These are phyloP conservation scores for Diaporthe sp. DNA, from an alignment of 2,329 filamentous ascomycete species.

Conservation along the genomic window DNA sequence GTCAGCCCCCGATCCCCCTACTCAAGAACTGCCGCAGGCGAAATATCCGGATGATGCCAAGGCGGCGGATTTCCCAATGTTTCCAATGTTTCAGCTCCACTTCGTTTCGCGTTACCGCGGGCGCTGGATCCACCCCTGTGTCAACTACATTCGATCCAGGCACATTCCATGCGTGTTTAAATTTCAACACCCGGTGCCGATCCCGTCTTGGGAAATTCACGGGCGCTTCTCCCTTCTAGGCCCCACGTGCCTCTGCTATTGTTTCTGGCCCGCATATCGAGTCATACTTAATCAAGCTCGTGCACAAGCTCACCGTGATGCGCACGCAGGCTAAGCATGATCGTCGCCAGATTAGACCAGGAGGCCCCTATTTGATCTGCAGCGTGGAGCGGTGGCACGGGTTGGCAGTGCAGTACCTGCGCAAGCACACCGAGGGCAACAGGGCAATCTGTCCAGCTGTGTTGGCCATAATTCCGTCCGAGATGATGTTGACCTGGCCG, in stretches of 20 bases:
- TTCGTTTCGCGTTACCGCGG: slow-evolving; percentile 12
- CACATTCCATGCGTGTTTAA: slow-evolving; percentile 5
- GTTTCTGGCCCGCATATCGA: slow-evolving; percentile 8
- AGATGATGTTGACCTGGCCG: background rate
- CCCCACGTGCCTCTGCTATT: slow-evolving; percentile 8
- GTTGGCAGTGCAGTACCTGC: background rate
- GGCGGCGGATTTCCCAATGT: slow-evolving; percentile 21
- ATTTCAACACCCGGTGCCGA: slow-evolving; percentile 12
- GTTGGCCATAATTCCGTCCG: background rate
- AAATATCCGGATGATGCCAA: slow-evolving; percentile 31
- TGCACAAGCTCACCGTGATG: slow-evolving; percentile 9
- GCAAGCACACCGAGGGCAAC: background rate
- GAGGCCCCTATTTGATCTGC: slow-evolving; percentile 6
- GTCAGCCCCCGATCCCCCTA: slow-evolving; percentile 7
- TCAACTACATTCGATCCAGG: slow-evolving; percentile 30
- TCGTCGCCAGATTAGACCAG: background rate
- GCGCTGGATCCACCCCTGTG: slow-evolving; percentile 26
- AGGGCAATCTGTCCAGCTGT: background rate
- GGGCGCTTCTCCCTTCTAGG: background rate
- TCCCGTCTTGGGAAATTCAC: slow-evolving; percentile 25
- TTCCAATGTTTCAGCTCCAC: slow-evolving; percentile 32
- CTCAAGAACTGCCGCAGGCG: slow-evolving; percentile 18
- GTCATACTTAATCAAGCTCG: slow-evolving; percentile 25
- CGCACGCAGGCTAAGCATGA: slow-evolving; percentile 1
- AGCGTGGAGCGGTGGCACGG: background rate